Evolutionary conservation across 345 rosid genomes (phyloP), one percentile per base, ranked within the genome.

Genomic region (Anacardium occidentale): DNA sequence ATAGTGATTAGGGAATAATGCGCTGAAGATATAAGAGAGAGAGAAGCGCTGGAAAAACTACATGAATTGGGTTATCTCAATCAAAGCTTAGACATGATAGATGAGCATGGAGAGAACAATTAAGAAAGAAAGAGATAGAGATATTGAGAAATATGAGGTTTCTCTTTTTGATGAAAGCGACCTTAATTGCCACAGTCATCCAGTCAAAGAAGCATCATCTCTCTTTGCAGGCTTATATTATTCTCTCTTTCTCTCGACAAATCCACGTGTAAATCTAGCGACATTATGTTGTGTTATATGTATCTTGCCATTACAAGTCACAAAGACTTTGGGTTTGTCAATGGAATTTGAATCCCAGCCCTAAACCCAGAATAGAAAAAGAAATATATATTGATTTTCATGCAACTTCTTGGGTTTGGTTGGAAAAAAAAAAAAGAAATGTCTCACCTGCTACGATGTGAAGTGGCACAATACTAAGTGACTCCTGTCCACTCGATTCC

Each of bases 161-260:
- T 29, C 32, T 75, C 91, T 83, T 91, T 90, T 78, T 62, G 67
- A 56, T 69, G 91, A 91, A 82, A 85, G 83, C 84, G 92, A 90
- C 91, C 13, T 69, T 18, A 37, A 37, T 3, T 4, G 54, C 45
- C 56, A 32, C 45, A 29, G 61, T 54, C 73, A 52, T 64, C 34
- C 71, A 18, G 81, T 80, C 83, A 80, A 74, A 74, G 75, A 14
- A 73, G 73, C 68, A 42, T 57, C 54, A 50, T 70, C 40, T 45
- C 57, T 66, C 67, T 7, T 50, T 56, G 45, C 73, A 55, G 52
- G 48, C 18, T 6, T 15, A 0, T 24, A 4, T 14, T 11, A 29
- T 29, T 29, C 32, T 29, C 32, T 29, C 32, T 29, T 3, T 1
- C 32, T 29, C 32, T 29, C n/a, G 32, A 29, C 32, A 29, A 1